These are phyloP conservation scores for Entonaema liquescens DNA, from an alignment of 495 filamentous ascomycete species.

Conservation along the genomic window DNA sequence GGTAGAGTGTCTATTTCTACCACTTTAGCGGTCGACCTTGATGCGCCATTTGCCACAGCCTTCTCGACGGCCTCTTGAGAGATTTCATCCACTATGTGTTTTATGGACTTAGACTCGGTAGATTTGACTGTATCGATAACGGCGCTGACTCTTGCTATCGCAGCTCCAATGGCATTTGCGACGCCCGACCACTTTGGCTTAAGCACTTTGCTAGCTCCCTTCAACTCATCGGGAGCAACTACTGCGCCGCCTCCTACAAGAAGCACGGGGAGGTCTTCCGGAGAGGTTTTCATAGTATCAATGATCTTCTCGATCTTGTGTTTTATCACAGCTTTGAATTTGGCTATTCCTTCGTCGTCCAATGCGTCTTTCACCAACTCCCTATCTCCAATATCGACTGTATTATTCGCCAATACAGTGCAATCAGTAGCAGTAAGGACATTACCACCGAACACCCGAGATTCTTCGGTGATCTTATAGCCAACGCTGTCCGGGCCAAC, in stretches of 20 bases:
- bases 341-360: slow-evolving; percentile 42
- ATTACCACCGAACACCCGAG: slow-evolving; percentile 62
- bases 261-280: slow-evolving; percentile 56
- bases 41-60: slow-evolving; percentile 56
- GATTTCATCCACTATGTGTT: slow-evolving; percentile 46
- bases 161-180: slow-evolving; percentile 66
- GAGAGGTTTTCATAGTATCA: slow-evolving; percentile 60
- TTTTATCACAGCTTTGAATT: slow-evolving; percentile 48
- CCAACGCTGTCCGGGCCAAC: slow-evolving; percentile 67
- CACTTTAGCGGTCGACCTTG: slow-evolving; percentile 47
- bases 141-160: slow-evolving; percentile 49
- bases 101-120: slow-evolving; percentile 40
- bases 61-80: slow-evolving; percentile 45
- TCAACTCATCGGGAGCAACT: slow-evolving; percentile 46
- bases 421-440: slow-evolving; percentile 61
- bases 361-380: slow-evolving; percentile 37
- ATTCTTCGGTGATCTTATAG: slow-evolving; percentile 58
- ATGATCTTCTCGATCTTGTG: slow-evolving; percentile 57
- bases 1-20: slow-evolving; percentile 58
- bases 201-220: slow-evolving; percentile 50
- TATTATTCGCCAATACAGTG: slow-evolving; percentile 52
- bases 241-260: slow-evolving; percentile 59
- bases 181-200: slow-evolving; percentile 55
- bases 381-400: slow-evolving; percentile 51
- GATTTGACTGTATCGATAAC: slow-evolving; percentile 50